Evolutionary conservation across 441 rosid species (phyloP).

Genomic region (Sinapis alba): DNA sequence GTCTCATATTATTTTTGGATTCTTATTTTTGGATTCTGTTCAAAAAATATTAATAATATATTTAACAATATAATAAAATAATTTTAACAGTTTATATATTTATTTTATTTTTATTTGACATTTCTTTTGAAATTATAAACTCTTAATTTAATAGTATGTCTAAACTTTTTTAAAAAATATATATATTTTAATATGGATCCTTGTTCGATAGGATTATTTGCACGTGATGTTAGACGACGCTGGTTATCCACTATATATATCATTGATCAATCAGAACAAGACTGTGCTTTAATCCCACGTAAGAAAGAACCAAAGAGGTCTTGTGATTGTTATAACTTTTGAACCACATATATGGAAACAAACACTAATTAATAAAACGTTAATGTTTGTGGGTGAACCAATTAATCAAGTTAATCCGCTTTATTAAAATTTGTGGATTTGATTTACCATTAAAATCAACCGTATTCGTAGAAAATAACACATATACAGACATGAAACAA

Average conservation of each 20-base stretch:
- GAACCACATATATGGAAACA: not conserved
- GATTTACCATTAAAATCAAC: not conserved
- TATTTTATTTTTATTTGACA: no score
- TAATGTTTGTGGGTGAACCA: not conserved
- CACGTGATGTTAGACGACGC: no score
- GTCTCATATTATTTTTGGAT: no score
- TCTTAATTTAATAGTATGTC: no score
- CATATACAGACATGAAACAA: not conserved
- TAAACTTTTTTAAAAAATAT: no score
- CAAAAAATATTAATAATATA: no score
- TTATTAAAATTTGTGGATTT: not conserved
- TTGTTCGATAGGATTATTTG: no score
- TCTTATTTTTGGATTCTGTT: no score
- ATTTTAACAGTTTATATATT: no score
- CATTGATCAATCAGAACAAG: not conserved
- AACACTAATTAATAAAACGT: not conserved
- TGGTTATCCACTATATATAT: not conserved
- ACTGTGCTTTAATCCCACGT: not conserved
- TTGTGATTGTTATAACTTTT: not conserved
- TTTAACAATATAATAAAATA: no score
- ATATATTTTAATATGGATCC: no score
- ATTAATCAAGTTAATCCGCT: not conserved
- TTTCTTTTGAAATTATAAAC: no score
- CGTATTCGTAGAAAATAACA: not conserved
- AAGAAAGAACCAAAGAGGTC: not conserved